These are phyloP conservation scores for Magnaporthales sp. DNA, from an alignment of 2,329 filamentous ascomycete species.

Conservation along the genomic window DNA sequence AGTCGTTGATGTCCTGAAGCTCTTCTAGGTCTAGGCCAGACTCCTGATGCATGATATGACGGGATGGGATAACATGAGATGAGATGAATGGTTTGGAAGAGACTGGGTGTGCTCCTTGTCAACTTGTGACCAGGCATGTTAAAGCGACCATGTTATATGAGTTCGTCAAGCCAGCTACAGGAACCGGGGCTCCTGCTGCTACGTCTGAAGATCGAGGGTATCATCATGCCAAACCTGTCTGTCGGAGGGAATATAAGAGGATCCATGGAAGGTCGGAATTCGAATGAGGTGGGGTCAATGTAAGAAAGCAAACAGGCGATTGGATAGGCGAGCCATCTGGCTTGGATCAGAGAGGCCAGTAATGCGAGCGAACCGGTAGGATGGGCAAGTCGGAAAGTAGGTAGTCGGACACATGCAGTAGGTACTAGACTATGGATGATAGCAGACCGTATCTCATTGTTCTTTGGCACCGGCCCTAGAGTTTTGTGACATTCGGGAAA, in stretches of 20 bases:
- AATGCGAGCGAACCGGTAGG: background rate
- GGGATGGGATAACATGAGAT: background rate
- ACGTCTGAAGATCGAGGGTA: background rate
- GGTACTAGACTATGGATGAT: background rate
- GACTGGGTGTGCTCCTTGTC: background rate
- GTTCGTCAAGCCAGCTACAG: background rate
- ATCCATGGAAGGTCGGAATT: background rate
- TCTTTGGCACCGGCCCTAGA: background rate
- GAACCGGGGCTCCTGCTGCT: background rate
- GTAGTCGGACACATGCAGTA: background rate
- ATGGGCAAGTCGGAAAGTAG: background rate
- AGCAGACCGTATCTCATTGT: background rate
- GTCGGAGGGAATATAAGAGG: background rate
- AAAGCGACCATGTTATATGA: background rate
- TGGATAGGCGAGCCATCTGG: background rate
- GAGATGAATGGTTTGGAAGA: background rate
- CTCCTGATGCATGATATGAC: background rate
- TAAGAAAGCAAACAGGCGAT: background rate
- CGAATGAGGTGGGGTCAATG: background rate
- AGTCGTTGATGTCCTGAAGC: background rate
- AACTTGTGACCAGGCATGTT: slow-evolving; percentile 1
- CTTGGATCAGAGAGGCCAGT: background rate
- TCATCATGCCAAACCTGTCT: background rate
- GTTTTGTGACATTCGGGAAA: background rate
- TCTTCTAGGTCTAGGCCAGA: background rate